These are phyloP conservation scores for Penicillium macrosclerotiorum DNA, from an alignment of 495 filamentous ascomycete genomes.

Conservation along the genomic window DNA sequence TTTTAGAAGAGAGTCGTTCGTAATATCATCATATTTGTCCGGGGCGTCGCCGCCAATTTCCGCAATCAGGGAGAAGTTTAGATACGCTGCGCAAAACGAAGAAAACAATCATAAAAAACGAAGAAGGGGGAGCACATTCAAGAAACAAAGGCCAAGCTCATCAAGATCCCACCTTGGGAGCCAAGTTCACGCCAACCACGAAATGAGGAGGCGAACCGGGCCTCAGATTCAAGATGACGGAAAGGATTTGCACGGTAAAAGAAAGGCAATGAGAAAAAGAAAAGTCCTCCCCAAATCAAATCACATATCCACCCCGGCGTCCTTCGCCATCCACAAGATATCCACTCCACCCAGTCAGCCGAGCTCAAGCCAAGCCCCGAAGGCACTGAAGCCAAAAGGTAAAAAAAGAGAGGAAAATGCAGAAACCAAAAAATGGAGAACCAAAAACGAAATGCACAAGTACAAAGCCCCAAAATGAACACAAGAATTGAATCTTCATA, in stretches of 20 bases:
- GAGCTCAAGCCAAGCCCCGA: too few relatives aligned
- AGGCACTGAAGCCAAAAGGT: too few relatives aligned
- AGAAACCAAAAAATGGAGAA: conserved; percentile 5
- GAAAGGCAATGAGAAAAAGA: conserved; percentile 7
- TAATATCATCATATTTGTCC: conserved; percentile 16
- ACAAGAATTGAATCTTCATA: conserved; percentile 3
- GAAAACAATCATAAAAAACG: conserved; percentile 3
- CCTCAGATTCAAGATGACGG: neutral
- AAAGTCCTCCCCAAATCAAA: too few relatives aligned
- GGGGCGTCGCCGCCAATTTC: conserved; percentile 20
- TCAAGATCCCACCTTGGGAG: conserved; percentile 5
- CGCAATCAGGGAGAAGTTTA: conserved; percentile 12
- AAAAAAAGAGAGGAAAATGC: too few relatives aligned
- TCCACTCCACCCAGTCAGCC: too few relatives aligned
- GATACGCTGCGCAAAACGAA: neutral
- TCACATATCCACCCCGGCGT: too few relatives aligned
- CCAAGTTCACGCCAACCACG: neutral
- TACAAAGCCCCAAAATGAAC: too few relatives aligned
- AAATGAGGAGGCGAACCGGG: neutral
- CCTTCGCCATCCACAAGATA: too few relatives aligned
- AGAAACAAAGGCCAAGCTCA: neutral
- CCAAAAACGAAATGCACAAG: conserved; percentile 1
- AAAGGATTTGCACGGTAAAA: neutral
- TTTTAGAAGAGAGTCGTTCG: conserved; percentile 1
- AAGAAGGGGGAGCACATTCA: neutral